These are phyloP conservation scores for Ogataea henricii DNA, from an alignment of 805 yeast genomes.

Conservation along the genomic window DNA sequence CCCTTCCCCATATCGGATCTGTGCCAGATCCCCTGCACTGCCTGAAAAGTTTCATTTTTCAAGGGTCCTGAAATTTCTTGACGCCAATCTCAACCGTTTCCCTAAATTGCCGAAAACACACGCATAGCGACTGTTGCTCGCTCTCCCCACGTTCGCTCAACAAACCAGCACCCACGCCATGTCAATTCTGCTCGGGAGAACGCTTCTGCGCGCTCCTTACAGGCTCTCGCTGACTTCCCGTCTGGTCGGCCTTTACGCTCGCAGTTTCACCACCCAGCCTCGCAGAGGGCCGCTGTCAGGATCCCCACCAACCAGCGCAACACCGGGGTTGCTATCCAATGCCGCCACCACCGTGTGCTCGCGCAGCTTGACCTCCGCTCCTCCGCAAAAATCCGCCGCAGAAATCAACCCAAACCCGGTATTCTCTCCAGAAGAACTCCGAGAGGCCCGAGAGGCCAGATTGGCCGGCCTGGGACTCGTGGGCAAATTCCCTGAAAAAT, in stretches of 20 bases:
- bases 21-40: background rate
- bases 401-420: constrained; percentile 16
- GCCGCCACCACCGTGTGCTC: background rate
- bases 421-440: constrained; percentile 44
- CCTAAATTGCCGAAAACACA: too few species aligned
- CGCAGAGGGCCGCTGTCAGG: background rate
- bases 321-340: too few species aligned
- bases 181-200: background rate
- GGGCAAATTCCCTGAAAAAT: constrained; percentile 62
- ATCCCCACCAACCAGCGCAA: background rate
- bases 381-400: background rate
- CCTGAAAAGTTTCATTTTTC: constrained; percentile 2
- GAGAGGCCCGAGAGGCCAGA: constrained; percentile 54
- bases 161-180: background rate
- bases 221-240: background rate
- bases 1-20: background rate
- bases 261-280: background rate
- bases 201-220: background rate
- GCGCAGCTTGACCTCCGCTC: background rate
- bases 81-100: background rate
- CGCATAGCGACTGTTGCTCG: too few species aligned
- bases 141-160: too few species aligned
- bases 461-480: constrained; percentile 49
- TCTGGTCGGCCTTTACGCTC: background rate
- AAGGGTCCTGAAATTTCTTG: background rate